Percentiles rank a stretch among this genome's conserved stretches.
Conservation (phyloP, 306 rosid species). For the Purshia tridentata region DNA sequence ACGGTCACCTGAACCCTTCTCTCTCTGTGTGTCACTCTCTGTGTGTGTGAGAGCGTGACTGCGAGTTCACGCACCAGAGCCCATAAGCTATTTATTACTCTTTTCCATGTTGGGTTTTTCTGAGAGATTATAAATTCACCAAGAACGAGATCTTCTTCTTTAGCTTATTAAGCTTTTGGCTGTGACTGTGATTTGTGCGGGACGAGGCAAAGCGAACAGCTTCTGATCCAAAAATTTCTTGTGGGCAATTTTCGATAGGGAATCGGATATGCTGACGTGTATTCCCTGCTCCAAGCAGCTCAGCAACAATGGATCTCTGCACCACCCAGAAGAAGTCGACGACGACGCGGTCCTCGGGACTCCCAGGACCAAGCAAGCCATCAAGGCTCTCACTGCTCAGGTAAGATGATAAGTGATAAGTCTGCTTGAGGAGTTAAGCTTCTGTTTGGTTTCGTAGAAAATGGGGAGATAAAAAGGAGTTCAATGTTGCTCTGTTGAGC, state of each 20-base stretch:
- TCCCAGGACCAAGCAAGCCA: conserved; percentile 82
- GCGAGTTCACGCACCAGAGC: neutral
- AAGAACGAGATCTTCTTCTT: neutral
- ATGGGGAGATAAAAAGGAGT: conserved; percentile 3
- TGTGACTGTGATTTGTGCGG: neutral
- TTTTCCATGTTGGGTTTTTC: neutral
- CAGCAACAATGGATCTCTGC: conserved; percentile 85
- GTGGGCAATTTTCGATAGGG: neutral
- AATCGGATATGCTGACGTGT: conserved; percentile 80
- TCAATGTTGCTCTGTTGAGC: neutral
- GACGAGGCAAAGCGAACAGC: no score
- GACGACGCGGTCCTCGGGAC: conserved; percentile 62
- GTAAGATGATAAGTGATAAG: conserved; percentile 35
- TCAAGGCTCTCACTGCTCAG: conserved; percentile 87
- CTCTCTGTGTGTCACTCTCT: conserved; percentile 5
- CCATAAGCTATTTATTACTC: neutral
- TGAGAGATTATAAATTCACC: neutral
- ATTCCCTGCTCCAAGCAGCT: conserved; percentile 91
- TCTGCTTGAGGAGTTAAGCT: neutral
- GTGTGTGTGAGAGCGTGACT: neutral
- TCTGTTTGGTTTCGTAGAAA: conserved; percentile 31
- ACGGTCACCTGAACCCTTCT: conserved; percentile 34
- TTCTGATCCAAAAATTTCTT: neutral
- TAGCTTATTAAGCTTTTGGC: neutral
- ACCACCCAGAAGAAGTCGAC: conserved; percentile 51